These are phyloP conservation scores for Fusarium kyushuense DNA, from an alignment of 2,329 filamentous ascomycete species.

Conservation along the genomic window DNA sequence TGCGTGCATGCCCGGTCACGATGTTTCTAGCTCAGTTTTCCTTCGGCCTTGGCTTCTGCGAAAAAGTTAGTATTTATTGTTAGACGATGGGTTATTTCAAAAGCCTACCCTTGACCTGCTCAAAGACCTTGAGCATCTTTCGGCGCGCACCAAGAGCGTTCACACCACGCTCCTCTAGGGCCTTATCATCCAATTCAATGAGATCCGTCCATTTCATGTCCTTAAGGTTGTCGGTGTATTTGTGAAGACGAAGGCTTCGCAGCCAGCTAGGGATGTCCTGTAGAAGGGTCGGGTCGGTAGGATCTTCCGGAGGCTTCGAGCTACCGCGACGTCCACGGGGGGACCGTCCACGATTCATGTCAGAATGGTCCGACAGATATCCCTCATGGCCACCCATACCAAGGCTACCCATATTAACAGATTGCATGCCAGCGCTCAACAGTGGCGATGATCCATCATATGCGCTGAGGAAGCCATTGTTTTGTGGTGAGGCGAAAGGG, in stretches of 20 bases:
- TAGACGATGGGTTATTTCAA: neutral
- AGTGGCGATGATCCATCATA: slow-evolving; percentile 83
- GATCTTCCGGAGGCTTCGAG: slow-evolving; percentile 97
- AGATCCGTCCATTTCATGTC: slow-evolving; percentile 97
- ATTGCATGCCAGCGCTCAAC: slow-evolving; percentile 75
- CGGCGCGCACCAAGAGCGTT: slow-evolving; percentile 93
- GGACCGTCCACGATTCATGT: slow-evolving; percentile 89
- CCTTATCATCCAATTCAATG: slow-evolving; percentile 91
- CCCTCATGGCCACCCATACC: slow-evolving; percentile 79
- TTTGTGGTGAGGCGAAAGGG: slow-evolving; percentile 87
- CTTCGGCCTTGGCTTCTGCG: slow-evolving; percentile 77
- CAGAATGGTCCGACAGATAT: slow-evolving; percentile 93
- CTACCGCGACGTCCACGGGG: slow-evolving; percentile 92
- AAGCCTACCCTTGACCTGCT: slow-evolving; percentile 83
- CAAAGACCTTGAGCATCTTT: slow-evolving; percentile 99
- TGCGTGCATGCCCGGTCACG: slow-evolving; percentile 24
- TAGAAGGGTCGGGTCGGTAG: slow-evolving; percentile 88
- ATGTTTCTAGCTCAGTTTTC: slow-evolving; percentile 68
- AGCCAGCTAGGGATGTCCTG: slow-evolving; percentile 98
- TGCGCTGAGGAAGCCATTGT: slow-evolving; percentile 92
- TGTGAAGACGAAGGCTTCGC: slow-evolving; percentile 92
- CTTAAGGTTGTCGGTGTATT: slow-evolving; percentile 98
- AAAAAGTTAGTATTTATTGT: slow-evolving; percentile 34
- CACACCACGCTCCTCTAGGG: slow-evolving; percentile 90
- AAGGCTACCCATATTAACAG: slow-evolving; percentile 78